Conservation (phyloP, 2,329 filamentous ascomycete genomes). For the Emergomyces orientalis region DNA sequence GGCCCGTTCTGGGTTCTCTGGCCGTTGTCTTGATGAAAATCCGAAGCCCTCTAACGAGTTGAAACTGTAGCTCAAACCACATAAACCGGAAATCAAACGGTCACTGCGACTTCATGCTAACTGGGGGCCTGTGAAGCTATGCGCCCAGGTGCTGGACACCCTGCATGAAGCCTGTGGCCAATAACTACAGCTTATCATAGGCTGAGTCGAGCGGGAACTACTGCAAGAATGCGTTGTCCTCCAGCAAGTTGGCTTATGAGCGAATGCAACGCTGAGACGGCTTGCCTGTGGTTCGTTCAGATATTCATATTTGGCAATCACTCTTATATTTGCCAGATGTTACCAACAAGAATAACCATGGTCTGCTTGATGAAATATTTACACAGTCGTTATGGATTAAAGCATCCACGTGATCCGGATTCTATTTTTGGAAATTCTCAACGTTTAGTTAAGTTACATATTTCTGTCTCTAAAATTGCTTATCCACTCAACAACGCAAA, state of each 20-base stretch:
- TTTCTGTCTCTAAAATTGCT: no score
- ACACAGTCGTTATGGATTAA: neutral
- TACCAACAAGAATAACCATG: neutral
- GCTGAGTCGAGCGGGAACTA: neutral
- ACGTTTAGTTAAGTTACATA: no score
- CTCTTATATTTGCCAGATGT: neutral
- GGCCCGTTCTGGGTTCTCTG: neutral
- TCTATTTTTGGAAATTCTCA: neutral
- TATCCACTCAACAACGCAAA: no score
- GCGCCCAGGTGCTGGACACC: no score
- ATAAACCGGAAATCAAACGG: neutral
- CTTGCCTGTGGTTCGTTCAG: neutral
- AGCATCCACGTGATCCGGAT: neutral
- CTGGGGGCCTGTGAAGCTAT: no score
- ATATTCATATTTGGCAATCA: neutral
- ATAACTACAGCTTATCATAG: constrained; percentile 7
- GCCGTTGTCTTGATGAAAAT: neutral
- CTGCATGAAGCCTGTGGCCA: no score
- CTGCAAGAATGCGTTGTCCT: constrained; percentile 7
- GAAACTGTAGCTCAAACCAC: neutral
- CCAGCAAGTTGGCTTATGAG: neutral
- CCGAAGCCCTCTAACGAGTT: neutral
- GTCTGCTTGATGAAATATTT: neutral
- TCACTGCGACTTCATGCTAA: no score
- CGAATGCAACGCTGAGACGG: no score